Base-by-base conservation (phyloP, 768 basidiomycete species). In the Xerocomus brunneocitrinus region DNA sequence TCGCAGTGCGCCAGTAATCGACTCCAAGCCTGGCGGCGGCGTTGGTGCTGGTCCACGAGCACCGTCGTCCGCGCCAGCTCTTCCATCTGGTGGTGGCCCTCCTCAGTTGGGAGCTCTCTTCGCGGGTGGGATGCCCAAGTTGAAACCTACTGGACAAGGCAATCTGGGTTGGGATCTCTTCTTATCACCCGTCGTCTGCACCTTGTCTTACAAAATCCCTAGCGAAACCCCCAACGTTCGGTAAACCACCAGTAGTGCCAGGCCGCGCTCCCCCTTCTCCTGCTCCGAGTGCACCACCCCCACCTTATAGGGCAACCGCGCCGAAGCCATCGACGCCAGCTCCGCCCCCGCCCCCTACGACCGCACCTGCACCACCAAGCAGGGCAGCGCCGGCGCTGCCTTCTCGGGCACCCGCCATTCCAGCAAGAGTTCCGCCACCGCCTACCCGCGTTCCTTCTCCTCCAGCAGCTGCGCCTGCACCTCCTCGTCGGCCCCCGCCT, bases 51-150 rank as follows among this genome's bases (percentile, higher is more conserved):
- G 60, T 54, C 43, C 60, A 55, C 52, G 65, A 28, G 62, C 63
- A 16, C 62, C 60, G 27, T 30, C 53, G 25, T 56, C 71, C 36
- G 45, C 60, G 25, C 44, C 58, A 19, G 51, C 36, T 53, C 31
- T 58, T 49, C 48, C 60, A 8, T 58, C 66, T 28, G 73, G 69
- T 7, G 72, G 65, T n/a, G 83, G 77, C 7, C 83, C 91, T 27
- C 89, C 91, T 25, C 91, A 94, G 67, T 73, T 95, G 4, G 93
- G 83, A 31, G 85, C 82, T 2, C 70, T 97, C 10, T 95, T 97
- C 64, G 91, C 93, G 42, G 92, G 91, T 14, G 93, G 94, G 1
- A 84, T 95, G 76, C 94, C 94, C 4, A 94, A 89, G 66, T 67
- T 95, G 63, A 95, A 87, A 74, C 82, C 91, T 42, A 79, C 87